phyloP scores from a whole-genome alignment of 2,329 filamentous ascomycete genomes.

The Trematosphaeria pertusa region DNA sequence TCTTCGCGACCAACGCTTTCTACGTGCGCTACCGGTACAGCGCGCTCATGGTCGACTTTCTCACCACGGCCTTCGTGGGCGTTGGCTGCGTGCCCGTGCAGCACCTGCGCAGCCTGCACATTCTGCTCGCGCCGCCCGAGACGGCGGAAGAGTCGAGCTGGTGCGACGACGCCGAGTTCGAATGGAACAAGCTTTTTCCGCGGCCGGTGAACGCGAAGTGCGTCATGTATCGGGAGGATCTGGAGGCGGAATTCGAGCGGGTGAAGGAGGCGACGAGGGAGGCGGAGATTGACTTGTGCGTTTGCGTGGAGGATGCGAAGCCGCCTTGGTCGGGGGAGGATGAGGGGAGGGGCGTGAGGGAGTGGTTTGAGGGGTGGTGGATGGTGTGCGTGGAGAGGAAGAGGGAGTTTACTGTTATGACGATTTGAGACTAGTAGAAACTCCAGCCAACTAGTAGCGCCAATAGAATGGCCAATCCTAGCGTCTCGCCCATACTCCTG shows the following conservation, averaged over 20 bases:
- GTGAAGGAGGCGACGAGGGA: not conserved
- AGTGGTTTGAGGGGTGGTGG: not conserved
- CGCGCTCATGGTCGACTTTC: not conserved
- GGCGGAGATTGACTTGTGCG: not conserved
- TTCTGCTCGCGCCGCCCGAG: slow-evolving; percentile 4
- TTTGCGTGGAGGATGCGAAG: not conserved
- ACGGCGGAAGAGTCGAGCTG: slow-evolving; percentile 2
- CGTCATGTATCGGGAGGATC: not conserved
- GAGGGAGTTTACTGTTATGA: too few relatives aligned
- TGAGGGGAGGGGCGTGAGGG: not conserved
- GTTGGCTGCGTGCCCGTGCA: not conserved
- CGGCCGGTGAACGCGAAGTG: slow-evolving; percentile 3
- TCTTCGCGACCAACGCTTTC: slow-evolving; percentile 5
- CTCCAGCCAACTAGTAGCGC: too few relatives aligned
- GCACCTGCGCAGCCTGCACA: not conserved
- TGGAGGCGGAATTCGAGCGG: slow-evolving; percentile 4
- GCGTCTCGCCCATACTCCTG: too few relatives aligned
- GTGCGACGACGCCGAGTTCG: slow-evolving; percentile 6
- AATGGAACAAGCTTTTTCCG: slow-evolving; percentile 3
- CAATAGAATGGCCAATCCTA: too few relatives aligned
- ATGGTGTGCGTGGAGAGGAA: too few relatives aligned
- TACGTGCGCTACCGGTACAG: slow-evolving; percentile 11
- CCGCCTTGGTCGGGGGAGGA: not conserved
- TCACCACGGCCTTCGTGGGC: slow-evolving; percentile 1
- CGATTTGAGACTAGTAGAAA: too few relatives aligned